phyloP scores from a whole-genome alignment of 495 filamentous ascomycete genomes.

The Penicillium paxilli region DNA sequence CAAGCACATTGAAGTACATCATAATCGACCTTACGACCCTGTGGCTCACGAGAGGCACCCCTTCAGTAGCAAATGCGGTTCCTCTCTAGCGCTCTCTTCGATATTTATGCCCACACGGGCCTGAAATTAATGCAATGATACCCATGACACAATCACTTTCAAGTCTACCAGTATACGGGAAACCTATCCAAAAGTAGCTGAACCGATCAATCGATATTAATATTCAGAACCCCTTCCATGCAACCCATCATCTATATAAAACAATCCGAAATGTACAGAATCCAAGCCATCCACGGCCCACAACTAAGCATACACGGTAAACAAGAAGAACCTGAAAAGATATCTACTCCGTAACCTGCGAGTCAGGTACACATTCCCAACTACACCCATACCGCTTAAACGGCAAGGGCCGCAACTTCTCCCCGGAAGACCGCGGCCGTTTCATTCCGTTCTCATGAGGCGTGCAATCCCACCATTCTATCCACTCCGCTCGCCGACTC shows the following conservation, averaged over 20 bases:
- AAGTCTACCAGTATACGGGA: no score
- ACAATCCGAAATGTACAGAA: not conserved
- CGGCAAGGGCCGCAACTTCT: slow-evolving; percentile 51
- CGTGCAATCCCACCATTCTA: slow-evolving; percentile 68
- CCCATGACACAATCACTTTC: not conserved
- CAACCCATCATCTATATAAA: not conserved
- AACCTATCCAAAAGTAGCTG: not conserved
- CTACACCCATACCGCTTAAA: slow-evolving; percentile 67
- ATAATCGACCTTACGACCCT: no score
- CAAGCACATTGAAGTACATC: no score
- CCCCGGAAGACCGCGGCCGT: slow-evolving; percentile 33
- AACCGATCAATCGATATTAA: not conserved
- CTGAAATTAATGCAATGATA: not conserved
- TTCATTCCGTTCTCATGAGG: slow-evolving; percentile 48
- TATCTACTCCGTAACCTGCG: slow-evolving; percentile 5
- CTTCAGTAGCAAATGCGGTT: no score
- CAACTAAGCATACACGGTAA: no score
- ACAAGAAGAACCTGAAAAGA: not conserved
- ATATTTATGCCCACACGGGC: no score
- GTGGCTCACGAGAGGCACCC: no score
- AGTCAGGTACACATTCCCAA: slow-evolving; percentile 57
- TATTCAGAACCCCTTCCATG: not conserved
- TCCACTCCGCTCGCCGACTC: slow-evolving; percentile 64
- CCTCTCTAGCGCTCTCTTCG: no score
- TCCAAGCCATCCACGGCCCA: not conserved